These are phyloP conservation scores for Triangularia setosa DNA, from an alignment of 2,329 filamentous ascomycete genomes.

Conservation along the genomic window DNA sequence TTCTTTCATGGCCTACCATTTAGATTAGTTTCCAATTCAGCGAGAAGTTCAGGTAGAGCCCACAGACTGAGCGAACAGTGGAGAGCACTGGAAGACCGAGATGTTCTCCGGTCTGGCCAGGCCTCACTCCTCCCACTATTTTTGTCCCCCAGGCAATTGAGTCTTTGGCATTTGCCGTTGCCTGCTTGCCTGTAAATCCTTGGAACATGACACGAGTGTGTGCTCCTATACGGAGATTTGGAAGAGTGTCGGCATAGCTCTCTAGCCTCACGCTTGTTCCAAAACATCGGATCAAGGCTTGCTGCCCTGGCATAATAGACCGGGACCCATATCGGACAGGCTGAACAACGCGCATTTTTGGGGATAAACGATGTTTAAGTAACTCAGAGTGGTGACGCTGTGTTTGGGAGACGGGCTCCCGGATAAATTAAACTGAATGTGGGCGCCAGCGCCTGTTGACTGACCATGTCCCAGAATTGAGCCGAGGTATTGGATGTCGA, in stretches of 20 bases:
- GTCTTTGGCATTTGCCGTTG: conserved; percentile 72
- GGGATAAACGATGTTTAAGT: background rate
- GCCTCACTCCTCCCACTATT: conserved; percentile 74
- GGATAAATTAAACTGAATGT: background rate
- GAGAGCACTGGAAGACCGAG: conserved; percentile 69
- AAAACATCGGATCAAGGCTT: conserved; percentile 20
- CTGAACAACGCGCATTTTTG: conserved; percentile 5
- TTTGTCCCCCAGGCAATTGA: conserved; percentile 76
- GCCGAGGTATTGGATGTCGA: background rate
- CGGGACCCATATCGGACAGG: conserved; percentile 1
- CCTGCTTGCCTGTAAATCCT: conserved; percentile 42
- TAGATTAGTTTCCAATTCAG: background rate
- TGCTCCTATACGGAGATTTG: conserved; percentile 36
- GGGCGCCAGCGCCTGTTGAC: background rate
- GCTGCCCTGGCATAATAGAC: background rate
- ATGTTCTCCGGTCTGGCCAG: conserved; percentile 66
- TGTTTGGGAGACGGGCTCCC: background rate
- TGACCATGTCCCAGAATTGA: background rate
- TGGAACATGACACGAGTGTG: conserved; percentile 42
- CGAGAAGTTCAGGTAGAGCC: background rate
- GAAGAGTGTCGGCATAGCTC: conserved; percentile 34
- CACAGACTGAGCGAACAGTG: conserved; percentile 54
- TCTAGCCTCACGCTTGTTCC: conserved; percentile 17
- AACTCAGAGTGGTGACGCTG: background rate
- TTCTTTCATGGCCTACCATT: conserved; percentile 57